phyloP scores from a whole-genome alignment of 192 early-diverging fungal genomes.

The Paraglomus brasilianum region DNA sequence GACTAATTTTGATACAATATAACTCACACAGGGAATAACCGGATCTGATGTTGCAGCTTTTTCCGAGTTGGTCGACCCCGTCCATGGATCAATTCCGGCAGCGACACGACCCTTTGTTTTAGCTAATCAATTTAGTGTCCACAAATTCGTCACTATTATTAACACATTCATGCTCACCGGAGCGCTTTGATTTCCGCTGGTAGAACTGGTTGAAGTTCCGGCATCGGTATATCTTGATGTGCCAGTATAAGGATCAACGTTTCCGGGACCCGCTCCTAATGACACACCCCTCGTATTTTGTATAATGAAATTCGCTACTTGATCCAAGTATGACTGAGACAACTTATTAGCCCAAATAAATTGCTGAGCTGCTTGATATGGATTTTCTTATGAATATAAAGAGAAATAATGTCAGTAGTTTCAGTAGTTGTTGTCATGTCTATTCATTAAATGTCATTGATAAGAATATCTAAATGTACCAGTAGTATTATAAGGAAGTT shows the following conservation, averaged over 20 bases:
- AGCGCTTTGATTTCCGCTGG: constrained; percentile 12
- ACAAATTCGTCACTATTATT: background rate
- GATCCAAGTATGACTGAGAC: constrained; percentile 81
- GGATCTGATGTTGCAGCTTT: constrained; percentile 20
- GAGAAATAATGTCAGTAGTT: constrained; percentile 4
- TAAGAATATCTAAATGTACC: constrained; percentile 43
- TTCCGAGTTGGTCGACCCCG: constrained; percentile 34
- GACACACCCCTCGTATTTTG: constrained; percentile 72
- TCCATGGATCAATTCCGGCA: constrained; percentile 21
- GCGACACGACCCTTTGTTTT: constrained; percentile 26
- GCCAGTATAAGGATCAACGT: constrained; percentile 58
- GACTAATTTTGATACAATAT: background rate
- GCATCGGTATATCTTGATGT: constrained; percentile 61
- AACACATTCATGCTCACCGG: constrained; percentile 4
- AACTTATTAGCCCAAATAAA: constrained; percentile 86
- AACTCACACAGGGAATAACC: constrained; percentile 34
- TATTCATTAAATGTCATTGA: background rate
- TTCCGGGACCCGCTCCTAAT: constrained; percentile 42
- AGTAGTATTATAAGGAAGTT: constrained; percentile 89
- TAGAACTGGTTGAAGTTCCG: constrained; percentile 32
- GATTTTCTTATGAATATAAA: constrained; percentile 69
- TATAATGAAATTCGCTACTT: constrained; percentile 92
- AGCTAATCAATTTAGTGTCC: constrained; percentile 7
- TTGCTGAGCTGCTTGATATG: constrained; percentile 86
- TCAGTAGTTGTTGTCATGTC: background rate